phyloP scores from a whole-genome alignment of 2,329 filamentous ascomycete species.

The Apiospora hydei region DNA sequence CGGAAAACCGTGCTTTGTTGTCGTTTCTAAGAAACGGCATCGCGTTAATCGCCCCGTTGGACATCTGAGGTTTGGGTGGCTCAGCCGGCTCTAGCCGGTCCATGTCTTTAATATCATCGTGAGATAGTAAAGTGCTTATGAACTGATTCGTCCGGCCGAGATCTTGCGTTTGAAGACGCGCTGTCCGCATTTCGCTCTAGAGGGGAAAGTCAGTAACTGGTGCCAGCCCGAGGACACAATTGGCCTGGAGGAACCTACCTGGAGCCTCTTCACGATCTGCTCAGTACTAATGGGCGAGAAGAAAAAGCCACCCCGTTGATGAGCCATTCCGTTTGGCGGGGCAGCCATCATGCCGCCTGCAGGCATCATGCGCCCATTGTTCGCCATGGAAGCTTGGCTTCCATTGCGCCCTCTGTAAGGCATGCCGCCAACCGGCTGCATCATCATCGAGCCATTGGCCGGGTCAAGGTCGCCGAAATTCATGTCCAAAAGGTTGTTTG shows the following conservation, averaged over 20 bases:
- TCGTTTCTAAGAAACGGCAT: conserved; percentile 70
- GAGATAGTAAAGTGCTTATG: conserved; percentile 76
- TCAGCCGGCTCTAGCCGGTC: conserved; percentile 59
- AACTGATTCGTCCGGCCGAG: conserved; percentile 84
- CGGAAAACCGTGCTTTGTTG: conserved; percentile 84
- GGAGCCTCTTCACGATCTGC: conserved; percentile 87
- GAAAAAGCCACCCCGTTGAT: conserved; percentile 80
- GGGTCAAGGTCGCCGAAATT: conserved; percentile 93
- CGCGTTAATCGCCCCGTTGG: conserved; percentile 49
- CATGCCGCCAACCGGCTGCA: conserved; percentile 70
- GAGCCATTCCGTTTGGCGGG: conserved; percentile 66
- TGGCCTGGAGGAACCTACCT: conserved; percentile 62
- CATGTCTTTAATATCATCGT: conserved; percentile 69
- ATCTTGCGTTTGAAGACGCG: conserved; percentile 86
- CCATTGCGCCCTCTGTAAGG: conserved; percentile 75
- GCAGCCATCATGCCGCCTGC: conserved; percentile 56
- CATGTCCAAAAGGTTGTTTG: conserved; percentile 82
- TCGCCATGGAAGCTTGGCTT: conserved; percentile 69
- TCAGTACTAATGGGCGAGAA: conserved; percentile 90
- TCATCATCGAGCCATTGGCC: conserved; percentile 75
- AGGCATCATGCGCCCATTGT: conserved; percentile 67
- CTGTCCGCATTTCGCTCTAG: conserved; percentile 88
- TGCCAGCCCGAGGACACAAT: no score
- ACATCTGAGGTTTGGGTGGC: conserved; percentile 53
- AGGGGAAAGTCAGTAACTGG: conserved; percentile 31